These are phyloP conservation scores for Starmerella vaccinii DNA, from an alignment of 805 yeast species.

Conservation along the genomic window DNA sequence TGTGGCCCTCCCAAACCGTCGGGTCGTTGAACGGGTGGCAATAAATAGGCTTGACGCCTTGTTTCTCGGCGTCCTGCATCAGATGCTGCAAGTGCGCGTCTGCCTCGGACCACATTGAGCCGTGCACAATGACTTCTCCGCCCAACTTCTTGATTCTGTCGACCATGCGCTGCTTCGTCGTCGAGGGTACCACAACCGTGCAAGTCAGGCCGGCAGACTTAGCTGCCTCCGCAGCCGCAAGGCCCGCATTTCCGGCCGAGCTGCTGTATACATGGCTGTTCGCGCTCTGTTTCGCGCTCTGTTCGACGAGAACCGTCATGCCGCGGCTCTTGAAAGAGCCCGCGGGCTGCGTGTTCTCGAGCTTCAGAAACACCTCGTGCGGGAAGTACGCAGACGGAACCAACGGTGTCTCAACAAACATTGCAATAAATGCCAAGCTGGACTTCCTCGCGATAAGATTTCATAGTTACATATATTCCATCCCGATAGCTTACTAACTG, in stretches of 20 bases:
- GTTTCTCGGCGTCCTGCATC: conserved; percentile 32
- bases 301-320: conserved; percentile 14
- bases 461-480: background rate
- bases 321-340: conserved; percentile 74
- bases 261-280: conserved; percentile 55
- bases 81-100: conserved; percentile 65
- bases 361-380: conserved; percentile 60
- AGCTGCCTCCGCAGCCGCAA: conserved; percentile 89
- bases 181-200: conserved; percentile 52
- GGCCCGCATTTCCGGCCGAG: conserved; percentile 96
- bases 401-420: conserved; percentile 46
- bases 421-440: background rate
- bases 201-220: conserved; percentile 45
- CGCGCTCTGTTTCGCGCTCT: conserved; percentile 34
- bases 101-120: conserved; percentile 72
- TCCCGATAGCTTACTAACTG: background rate
- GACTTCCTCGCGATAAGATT: background rate
- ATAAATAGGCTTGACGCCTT: conserved; percentile 77
- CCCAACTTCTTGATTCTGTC: conserved; percentile 39
- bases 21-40: conserved; percentile 92
- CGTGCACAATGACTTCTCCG: conserved; percentile 45
- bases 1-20: conserved; percentile 89
- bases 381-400: conserved; percentile 63
- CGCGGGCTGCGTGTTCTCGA: conserved; percentile 83
- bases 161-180: conserved; percentile 39